These are phyloP conservation scores for Citrullus colocynthis DNA, from an alignment of 306 rosid genomes.

Conservation along the genomic window DNA sequence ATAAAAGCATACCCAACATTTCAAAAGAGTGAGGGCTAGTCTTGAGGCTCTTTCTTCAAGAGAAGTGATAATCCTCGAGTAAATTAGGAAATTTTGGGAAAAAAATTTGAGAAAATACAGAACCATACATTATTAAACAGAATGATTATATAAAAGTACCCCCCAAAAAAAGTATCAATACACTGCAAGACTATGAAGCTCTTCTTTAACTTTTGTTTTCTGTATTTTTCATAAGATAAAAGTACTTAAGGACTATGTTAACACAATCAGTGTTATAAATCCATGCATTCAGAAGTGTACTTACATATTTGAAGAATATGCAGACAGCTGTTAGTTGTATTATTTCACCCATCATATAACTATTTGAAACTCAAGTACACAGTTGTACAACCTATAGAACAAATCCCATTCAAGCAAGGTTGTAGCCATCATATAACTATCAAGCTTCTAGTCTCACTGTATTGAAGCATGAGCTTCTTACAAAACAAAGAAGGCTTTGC, in stretches of 20 bases:
- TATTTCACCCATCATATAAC: neutral
- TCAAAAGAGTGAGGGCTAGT: neutral
- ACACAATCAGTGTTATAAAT: neutral
- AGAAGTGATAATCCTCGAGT: neutral
- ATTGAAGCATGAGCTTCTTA: neutral
- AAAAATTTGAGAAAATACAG: neutral
- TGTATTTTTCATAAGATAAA: neutral
- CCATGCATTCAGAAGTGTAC: neutral
- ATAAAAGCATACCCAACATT: neutral
- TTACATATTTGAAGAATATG: neutral
- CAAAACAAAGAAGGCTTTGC: neutral
- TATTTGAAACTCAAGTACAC: neutral
- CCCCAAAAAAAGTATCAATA: neutral
- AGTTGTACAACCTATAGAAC: too few species aligned
- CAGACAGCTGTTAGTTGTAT: neutral
- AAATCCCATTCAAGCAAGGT: too few species aligned
- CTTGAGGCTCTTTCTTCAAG: neutral
- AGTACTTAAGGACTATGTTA: neutral
- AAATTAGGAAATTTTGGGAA: neutral
- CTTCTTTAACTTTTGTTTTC: neutral
- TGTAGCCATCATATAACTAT: too few species aligned
- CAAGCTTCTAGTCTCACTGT: neutral
- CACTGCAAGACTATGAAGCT: neutral
- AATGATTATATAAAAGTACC: neutral
- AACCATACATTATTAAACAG: neutral